Evolutionary conservation across 75 land plant genomes (phyloP).

Genomic region (Ceratopteris richardii): DNA sequence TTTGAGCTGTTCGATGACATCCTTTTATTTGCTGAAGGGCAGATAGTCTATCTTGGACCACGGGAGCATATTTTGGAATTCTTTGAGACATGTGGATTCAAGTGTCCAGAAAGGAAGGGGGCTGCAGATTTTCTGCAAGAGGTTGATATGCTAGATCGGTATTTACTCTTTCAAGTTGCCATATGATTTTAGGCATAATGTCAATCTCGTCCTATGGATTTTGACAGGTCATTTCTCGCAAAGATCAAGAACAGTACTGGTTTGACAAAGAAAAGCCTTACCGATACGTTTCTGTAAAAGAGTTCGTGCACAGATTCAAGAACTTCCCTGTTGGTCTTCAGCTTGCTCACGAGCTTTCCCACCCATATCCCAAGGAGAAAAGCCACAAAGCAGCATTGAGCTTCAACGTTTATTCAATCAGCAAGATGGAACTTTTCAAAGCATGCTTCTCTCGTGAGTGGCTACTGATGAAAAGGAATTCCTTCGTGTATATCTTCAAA

Average conservation of each 20-base stretch:
- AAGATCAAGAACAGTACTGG: constrained; percentile 88
- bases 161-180: neutral
- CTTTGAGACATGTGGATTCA: constrained; percentile 56
- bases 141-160: constrained; percentile 11
- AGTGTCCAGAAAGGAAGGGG: constrained; percentile 61
- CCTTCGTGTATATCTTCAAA: constrained; percentile 64
- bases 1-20: constrained; percentile 75
- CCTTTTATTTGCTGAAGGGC: constrained; percentile 54
- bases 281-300: constrained; percentile 42
- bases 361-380: constrained; percentile 32
- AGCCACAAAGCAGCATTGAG: constrained; percentile 30
- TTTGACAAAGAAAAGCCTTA: constrained; percentile 22
- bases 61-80: constrained; percentile 45
- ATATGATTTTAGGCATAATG: no score
- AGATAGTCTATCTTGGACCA: constrained; percentile 60
- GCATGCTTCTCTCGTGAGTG: constrained; percentile 50
- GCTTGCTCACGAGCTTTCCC: constrained; percentile 31
- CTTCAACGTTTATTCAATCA: constrained; percentile 34
- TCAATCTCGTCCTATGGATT: neutral
- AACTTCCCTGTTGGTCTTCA: constrained; percentile 24
- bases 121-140: constrained; percentile 64
- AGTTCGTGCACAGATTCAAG: constrained; percentile 47
- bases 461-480: constrained; percentile 66
- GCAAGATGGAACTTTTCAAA: constrained; percentile 56
- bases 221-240: constrained; percentile 58